Conservation (phyloP, 805 yeast species). For the Barnettozyma populi region DNA sequence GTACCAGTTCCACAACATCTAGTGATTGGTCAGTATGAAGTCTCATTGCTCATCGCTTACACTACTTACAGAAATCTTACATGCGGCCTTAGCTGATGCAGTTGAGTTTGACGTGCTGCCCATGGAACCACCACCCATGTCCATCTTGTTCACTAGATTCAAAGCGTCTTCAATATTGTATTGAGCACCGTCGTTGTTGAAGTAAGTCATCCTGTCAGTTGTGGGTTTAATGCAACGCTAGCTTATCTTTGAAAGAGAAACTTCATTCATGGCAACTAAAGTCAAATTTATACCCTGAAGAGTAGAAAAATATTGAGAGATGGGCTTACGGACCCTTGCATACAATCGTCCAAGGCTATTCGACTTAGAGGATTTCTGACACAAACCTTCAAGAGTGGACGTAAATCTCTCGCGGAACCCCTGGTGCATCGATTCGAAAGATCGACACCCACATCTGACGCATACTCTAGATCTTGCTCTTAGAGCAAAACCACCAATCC, state of each 20-base stretch:
- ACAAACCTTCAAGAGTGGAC: neutral
- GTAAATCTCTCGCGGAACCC: too few relatives aligned
- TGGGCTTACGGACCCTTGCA: neutral
- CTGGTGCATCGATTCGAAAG: neutral
- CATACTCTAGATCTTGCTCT: neutral
- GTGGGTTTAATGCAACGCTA: neutral
- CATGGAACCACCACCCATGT: constrained; percentile 13
- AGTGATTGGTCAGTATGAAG: neutral
- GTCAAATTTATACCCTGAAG: neutral
- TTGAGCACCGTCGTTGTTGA: constrained; percentile 33
- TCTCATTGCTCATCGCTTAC: neutral
- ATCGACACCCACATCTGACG: too few relatives aligned
- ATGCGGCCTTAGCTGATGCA: constrained; percentile 13
- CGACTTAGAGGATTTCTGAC: neutral
- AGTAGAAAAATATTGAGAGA: too few relatives aligned
- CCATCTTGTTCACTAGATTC: constrained; percentile 14
- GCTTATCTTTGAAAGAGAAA: too few relatives aligned
- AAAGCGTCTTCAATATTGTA: constrained; percentile 15
- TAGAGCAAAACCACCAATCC: neutral
- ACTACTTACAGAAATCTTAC: constrained; percentile 26
- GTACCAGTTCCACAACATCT: constrained; percentile 73
- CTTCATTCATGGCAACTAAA: neutral
- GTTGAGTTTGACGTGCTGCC: constrained; percentile 2
- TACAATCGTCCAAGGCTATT: neutral
- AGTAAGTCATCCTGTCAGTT: constrained; percentile 25